These are phyloP conservation scores for Populus hybrid DNA, from an alignment of 441 rosid genomes.

Conservation along the genomic window DNA sequence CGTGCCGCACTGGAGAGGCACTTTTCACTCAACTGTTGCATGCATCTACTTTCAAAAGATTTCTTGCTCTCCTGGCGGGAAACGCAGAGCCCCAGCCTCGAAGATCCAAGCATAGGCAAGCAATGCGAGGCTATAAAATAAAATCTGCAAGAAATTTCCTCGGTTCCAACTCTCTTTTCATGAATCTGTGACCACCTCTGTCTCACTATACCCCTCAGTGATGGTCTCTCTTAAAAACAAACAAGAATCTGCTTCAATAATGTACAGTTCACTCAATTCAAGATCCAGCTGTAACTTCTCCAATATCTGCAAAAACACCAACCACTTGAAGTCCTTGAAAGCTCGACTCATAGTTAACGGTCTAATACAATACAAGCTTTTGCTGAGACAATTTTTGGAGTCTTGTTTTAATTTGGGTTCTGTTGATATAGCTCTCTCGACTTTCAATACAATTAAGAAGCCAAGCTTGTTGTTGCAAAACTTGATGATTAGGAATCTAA, in stretches of 20 bases:
- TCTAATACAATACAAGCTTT: conserved; percentile 12
- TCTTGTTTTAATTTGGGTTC: conserved; percentile 38
- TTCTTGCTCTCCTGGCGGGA: background rate
- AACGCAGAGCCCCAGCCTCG: background rate
- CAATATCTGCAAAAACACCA: conserved; percentile 20
- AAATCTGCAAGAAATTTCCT: background rate
- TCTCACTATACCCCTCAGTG: background rate
- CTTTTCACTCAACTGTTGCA: too few species aligned
- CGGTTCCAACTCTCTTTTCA: background rate
- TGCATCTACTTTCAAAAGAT: background rate
- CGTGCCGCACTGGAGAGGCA: too few species aligned
- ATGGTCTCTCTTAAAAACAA: background rate
- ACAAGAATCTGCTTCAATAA: background rate
- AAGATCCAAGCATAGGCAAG: background rate
- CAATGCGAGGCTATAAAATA: background rate
- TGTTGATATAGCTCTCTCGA: conserved; percentile 31
- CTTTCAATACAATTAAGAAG: conserved; percentile 21
- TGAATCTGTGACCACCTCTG: background rate
- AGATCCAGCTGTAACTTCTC: background rate
- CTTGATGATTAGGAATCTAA: conserved; percentile 35
- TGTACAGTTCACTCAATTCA: background rate
- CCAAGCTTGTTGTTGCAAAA: conserved; percentile 32
- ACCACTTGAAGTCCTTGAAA: conserved; percentile 31
- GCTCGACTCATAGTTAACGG: conserved; percentile 33
- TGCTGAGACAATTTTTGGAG: conserved; percentile 29